These are phyloP conservation scores for Saturnispora ahearnii DNA, from an alignment of 805 yeast species.

Conservation along the genomic window DNA sequence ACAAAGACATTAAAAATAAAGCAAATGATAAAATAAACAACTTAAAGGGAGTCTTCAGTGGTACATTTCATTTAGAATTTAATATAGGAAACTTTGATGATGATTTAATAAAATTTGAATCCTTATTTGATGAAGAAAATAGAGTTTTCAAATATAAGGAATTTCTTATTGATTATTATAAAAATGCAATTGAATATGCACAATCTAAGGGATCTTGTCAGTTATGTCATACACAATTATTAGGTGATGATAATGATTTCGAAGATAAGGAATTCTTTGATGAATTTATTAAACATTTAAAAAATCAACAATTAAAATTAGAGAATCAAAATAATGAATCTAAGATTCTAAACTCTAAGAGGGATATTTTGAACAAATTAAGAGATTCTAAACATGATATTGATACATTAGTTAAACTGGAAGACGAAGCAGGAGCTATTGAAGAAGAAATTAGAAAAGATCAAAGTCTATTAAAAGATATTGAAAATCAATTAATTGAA, in stretches of 20 bases:
- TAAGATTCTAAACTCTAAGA: constrained; percentile 20
- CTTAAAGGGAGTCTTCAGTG: constrained; percentile 11
- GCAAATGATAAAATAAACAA: background rate
- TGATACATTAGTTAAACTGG: constrained; percentile 16
- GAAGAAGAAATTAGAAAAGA: background rate
- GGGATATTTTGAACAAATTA: constrained; percentile 21
- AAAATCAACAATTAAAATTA: constrained; percentile 18
- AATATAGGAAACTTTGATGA: constrained; percentile 41
- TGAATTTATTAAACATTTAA: constrained; percentile 19
- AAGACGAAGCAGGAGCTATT: constrained; percentile 23
- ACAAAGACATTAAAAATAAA: background rate
- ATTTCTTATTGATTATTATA: constrained; percentile 62
- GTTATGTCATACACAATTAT: constrained; percentile 63
- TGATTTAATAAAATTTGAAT: constrained; percentile 47
- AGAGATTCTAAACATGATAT: constrained; percentile 25
- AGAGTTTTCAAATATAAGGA: constrained; percentile 61
- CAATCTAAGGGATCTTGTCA: constrained; percentile 50
- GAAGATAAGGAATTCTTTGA: constrained; percentile 9
- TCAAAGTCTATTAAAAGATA: background rate
- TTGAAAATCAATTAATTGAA: constrained; percentile 9
- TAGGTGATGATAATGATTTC: constrained; percentile 21
- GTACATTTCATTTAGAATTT: constrained; percentile 29
- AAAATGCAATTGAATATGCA: constrained; percentile 60
- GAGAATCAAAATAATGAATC: constrained; percentile 15
- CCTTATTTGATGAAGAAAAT: constrained; percentile 48